These are phyloP conservation scores for Rosa hybrid DNA, from an alignment of 331 rosid species.

Conservation along the genomic window DNA sequence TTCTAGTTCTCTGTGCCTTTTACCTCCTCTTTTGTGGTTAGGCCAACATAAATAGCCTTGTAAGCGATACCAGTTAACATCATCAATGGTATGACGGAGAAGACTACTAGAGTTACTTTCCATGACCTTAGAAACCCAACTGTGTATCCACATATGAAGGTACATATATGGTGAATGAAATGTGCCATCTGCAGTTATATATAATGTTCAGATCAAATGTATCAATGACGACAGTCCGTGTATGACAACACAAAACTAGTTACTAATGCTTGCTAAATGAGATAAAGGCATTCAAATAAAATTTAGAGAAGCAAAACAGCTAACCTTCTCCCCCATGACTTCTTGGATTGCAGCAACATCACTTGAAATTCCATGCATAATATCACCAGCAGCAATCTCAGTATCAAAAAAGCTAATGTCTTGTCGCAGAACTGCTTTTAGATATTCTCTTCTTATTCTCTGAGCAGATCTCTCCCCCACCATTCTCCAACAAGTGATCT, in stretches of 20 bases:
- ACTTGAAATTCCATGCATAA: constrained; percentile 94
- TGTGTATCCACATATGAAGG: constrained; percentile 77
- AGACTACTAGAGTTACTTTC: constrained; percentile 73
- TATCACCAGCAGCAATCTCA: constrained; percentile 61
- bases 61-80: constrained; percentile 81
- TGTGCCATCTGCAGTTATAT: constrained; percentile 78
- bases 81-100: constrained; percentile 81
- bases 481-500: constrained; percentile 91
- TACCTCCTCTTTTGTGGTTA: constrained; percentile 83
- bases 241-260: background rate
- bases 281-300: constrained; percentile 6
- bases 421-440: constrained; percentile 72
- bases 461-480: constrained; percentile 89
- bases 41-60: constrained; percentile 83
- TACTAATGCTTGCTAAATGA: background rate
- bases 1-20: background rate
- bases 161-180: constrained; percentile 70
- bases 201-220: background rate
- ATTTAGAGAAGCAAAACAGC: background rate
- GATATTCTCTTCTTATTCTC: constrained; percentile 71
- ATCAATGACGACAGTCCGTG: background rate
- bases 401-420: constrained; percentile 73
- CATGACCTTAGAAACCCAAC: constrained; percentile 87
- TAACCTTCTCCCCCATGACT: constrained; percentile 95
- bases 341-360: constrained; percentile 96